A percentile compares a stretch with the other conserved stretches of the same genome.
These are phyloP conservation scores for Phaeolepiota aurea DNA, from an alignment of 768 basidiomycete genomes.

Conservation along the genomic window DNA sequence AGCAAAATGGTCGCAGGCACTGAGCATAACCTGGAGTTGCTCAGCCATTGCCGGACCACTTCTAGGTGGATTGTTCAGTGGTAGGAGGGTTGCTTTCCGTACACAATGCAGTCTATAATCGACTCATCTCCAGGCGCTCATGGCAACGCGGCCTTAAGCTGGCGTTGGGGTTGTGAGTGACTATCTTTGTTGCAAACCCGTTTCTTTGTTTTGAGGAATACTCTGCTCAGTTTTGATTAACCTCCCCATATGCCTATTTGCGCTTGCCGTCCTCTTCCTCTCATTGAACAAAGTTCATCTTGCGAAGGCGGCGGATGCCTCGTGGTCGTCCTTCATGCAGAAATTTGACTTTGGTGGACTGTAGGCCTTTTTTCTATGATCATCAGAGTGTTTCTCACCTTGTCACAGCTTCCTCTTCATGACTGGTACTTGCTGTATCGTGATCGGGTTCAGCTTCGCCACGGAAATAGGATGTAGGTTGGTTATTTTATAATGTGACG, in stretches of 20 bases:
- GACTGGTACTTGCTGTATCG: slow-evolving; percentile 61
- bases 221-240: slow-evolving; percentile 65
- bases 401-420: slow-evolving; percentile 59
- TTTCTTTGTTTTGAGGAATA: slow-evolving; percentile 7
- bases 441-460: slow-evolving; percentile 77
- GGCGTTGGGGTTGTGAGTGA: slow-evolving; percentile 81
- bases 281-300: slow-evolving; percentile 56
- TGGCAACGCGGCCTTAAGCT: slow-evolving; percentile 35
- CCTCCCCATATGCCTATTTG: slow-evolving; percentile 62
- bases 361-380: slow-evolving; percentile 34
- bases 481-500: no score
- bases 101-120: neutral
- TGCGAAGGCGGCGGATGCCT: slow-evolving; percentile 33
- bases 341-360: slow-evolving; percentile 75
- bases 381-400: slow-evolving; percentile 8
- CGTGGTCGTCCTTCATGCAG: slow-evolving; percentile 44
- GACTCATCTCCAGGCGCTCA: slow-evolving; percentile 18
- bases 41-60: slow-evolving; percentile 80
- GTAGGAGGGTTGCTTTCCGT: slow-evolving; percentile 32
- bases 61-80: slow-evolving; percentile 76
- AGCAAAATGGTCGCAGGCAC: slow-evolving; percentile 79
- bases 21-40: slow-evolving; percentile 81
- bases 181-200: slow-evolving; percentile 6
- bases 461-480: slow-evolving; percentile 59
- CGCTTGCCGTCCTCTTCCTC: slow-evolving; percentile 44